Percentiles rank a stretch among this genome's conserved stretches.
Conservation (phyloP, 768 basidiomycete genomes). For the Exidia glandulosa region DNA sequence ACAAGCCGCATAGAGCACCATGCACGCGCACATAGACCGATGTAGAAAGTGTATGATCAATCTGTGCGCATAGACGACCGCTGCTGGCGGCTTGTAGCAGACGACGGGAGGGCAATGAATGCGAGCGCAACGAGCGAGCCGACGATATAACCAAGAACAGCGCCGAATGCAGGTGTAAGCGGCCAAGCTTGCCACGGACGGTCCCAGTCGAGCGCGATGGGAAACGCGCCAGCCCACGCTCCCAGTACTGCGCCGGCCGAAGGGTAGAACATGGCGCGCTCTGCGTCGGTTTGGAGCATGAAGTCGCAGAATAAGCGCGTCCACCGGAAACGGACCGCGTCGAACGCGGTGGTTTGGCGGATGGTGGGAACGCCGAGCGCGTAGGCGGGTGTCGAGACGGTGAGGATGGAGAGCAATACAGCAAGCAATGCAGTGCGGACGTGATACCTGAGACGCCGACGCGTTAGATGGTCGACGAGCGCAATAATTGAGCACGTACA, state of each 20-base stretch:
- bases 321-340: slow-evolving; percentile 43
- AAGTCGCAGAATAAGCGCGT: slow-evolving; percentile 73
- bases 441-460: slow-evolving; percentile 28
- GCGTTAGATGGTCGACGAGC: background rate
- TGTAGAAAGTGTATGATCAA: too few relatives aligned
- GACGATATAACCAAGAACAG: slow-evolving; percentile 54
- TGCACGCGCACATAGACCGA: background rate
- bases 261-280: slow-evolving; percentile 73
- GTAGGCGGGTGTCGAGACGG: slow-evolving; percentile 57
- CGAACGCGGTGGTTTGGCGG: slow-evolving; percentile 28
- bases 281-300: slow-evolving; percentile 51
- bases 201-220: slow-evolving; percentile 93
- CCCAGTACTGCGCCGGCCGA: slow-evolving; percentile 61
- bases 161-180: slow-evolving; percentile 62
- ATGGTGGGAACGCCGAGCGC: slow-evolving; percentile 51
- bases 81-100: too few relatives aligned
- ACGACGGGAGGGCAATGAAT: slow-evolving; percentile 21
- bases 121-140: slow-evolving; percentile 49
- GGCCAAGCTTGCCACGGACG: slow-evolving; percentile 97
- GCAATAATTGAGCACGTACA: slow-evolving; percentile 27
- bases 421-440: slow-evolving; percentile 58
- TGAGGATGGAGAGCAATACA: slow-evolving; percentile 54
- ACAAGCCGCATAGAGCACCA: slow-evolving; percentile 5
- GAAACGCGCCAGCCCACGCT: slow-evolving; percentile 70
- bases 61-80: too few relatives aligned